Conservation (phyloP, 306 rosid genomes). For the Vigna reflexopilosa region DNA sequence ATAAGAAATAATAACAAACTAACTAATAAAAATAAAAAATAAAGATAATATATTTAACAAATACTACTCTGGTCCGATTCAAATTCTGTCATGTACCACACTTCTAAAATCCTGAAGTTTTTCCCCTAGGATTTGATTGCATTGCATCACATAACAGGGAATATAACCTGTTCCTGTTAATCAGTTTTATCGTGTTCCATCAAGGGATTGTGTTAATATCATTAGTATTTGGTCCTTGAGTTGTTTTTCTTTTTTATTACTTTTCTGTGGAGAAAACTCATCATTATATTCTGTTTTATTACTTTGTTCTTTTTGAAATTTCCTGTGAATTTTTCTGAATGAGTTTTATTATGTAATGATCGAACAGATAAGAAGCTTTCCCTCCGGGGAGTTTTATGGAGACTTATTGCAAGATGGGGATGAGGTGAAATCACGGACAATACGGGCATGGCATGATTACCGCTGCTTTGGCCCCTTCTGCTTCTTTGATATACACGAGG, state of each 20-base stretch:
- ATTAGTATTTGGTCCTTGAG: constrained; percentile 11
- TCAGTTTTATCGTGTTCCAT: constrained; percentile 5
- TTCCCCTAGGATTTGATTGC: constrained; percentile 30
- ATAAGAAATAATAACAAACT: too few relatives aligned
- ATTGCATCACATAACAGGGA: not conserved
- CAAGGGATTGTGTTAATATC: constrained; percentile 20
- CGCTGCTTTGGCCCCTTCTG: constrained; percentile 90
- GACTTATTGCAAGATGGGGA: constrained; percentile 86
- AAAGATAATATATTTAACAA: too few relatives aligned
- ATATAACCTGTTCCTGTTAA: not conserved
- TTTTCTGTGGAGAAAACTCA: not conserved
- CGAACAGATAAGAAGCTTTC: constrained; percentile 88
- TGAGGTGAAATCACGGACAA: constrained; percentile 55
- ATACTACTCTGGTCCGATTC: not conserved
- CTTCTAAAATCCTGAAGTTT: not conserved
- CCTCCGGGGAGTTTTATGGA: constrained; percentile 84
- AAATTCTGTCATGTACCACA: not conserved
- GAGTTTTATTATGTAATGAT: constrained; percentile 34
- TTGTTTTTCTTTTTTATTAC: constrained; percentile 1
- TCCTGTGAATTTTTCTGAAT: constrained; percentile 12
- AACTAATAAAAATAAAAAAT: too few relatives aligned
- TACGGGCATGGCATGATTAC: constrained; percentile 77
- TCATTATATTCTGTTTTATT: constrained; percentile 29
- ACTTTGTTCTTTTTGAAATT: constrained; percentile 20
- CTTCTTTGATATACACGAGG: constrained; percentile 85